A percentile compares a stretch with the other conserved stretches of the same genome.
Conservation (phyloP, 257 asterid species). For the Fraxinus anomala region DNA sequence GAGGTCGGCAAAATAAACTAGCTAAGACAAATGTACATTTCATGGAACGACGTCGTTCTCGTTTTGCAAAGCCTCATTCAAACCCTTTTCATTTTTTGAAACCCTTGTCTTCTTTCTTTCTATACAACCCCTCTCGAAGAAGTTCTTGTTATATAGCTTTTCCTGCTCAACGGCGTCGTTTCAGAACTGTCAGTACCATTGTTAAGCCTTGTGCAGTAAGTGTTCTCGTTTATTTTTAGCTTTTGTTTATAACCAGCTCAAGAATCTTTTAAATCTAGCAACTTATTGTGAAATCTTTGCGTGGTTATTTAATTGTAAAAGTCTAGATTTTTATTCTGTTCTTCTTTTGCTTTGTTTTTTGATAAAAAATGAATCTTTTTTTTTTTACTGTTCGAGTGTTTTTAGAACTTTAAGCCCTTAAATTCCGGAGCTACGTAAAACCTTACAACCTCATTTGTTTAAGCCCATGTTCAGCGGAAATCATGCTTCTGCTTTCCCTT, state of each 20-base stretch:
- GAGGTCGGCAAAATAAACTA: slow-evolving; percentile 29
- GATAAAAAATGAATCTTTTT: neutral
- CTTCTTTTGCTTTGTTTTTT: neutral
- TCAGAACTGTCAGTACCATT: slow-evolving; percentile 30
- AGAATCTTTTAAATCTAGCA: slow-evolving; percentile 24
- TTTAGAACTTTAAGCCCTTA: slow-evolving; percentile 19
- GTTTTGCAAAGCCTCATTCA: neutral
- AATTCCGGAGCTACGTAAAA: slow-evolving; percentile 29
- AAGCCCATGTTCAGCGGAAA: slow-evolving; percentile 40
- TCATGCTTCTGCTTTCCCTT: slow-evolving; percentile 41
- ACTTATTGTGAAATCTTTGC: neutral
- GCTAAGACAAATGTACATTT: neutral
- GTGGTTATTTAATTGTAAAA: slow-evolving; percentile 21
- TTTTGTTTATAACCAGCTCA: slow-evolving; percentile 16
- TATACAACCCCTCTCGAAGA: neutral
- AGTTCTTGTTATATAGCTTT: neutral
- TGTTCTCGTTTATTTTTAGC: neutral
- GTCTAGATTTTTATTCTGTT: slow-evolving; percentile 10
- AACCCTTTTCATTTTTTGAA: neutral
- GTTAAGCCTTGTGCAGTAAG: slow-evolving; percentile 35
- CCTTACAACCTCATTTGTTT: slow-evolving; percentile 28
- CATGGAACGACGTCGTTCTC: slow-evolving; percentile 33
- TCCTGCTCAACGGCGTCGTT: slow-evolving; percentile 27
- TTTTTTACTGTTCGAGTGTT: neutral
- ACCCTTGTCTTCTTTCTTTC: neutral